Evolutionary conservation across 306 rosid genomes (phyloP), one percentile per base, ranked within the genome.

Genomic region (Benincasa hispida): DNA sequence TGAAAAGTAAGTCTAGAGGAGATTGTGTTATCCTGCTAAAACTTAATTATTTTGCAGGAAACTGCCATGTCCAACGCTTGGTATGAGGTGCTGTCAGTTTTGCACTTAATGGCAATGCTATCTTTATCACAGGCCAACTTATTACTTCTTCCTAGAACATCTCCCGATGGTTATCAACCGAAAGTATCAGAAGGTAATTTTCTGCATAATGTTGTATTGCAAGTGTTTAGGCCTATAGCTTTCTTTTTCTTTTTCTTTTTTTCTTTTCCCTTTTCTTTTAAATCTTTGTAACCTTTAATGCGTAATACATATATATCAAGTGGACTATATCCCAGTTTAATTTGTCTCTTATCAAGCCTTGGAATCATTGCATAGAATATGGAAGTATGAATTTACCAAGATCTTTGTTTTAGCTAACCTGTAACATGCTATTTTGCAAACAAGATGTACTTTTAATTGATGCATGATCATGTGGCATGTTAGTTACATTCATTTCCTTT

Each of bases 1-100:
- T 28, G 28, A 19, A 73, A 73, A 51, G 18, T 8, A 51, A 32
- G 19, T 32, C 12, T 50, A 17, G 30, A 51, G 63, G 62, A 54
- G 80, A 35, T 77, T 76, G 81, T 57, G n/a, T 30, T 79, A 37
- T 76, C 34, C 65, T 39, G 5, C 21, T 45, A 66, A 68, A 78
- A 75, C 58, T 79, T 60, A 22, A 76, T 63, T 28, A 69, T 69
- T 83, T 76, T 86, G 82, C 93, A 94, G 99, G 99, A 94, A 87
- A 94, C 99, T 67, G 77, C 92, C 79, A 87, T 90, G 81, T 89
- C 86, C 77, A 90, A 85, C 76, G 90, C 90, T 83, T 94, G 99
- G 99, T 94, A 89, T 56, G 99, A 94, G 85, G 96, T 94, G 86
- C 82, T 94, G 85, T 94, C 99, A 35, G 90, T 94, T 87, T 89